phyloP scores from a whole-genome alignment of 148 eudicot species.

The Rheum nobile region DNA sequence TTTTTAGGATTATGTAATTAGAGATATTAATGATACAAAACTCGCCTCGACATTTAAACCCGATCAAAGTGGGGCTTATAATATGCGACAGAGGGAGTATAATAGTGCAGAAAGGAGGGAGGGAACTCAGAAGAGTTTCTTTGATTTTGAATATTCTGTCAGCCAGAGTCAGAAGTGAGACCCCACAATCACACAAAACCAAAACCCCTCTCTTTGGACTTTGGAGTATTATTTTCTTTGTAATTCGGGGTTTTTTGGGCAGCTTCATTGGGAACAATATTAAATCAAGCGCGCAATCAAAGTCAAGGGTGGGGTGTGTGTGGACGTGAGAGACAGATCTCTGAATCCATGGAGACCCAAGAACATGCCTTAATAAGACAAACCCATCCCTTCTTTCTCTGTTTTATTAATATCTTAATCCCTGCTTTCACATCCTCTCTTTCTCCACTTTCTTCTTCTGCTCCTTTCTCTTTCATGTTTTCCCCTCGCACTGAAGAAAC shows the following conservation, averaged over 20 bases:
- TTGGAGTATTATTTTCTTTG: neutral
- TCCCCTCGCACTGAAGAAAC: neutral
- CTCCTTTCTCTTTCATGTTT: neutral
- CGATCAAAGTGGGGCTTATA: no score
- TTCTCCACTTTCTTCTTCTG: neutral
- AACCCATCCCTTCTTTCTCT: neutral
- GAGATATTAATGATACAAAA: no score
- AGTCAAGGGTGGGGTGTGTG: constrained; percentile 9
- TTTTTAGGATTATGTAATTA: no score
- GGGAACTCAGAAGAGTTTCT: neutral
- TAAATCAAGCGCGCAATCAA: neutral
- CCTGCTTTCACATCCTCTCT: neutral
- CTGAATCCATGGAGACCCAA: constrained; percentile 6
- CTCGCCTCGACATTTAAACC: no score
- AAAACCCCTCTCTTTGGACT: neutral
- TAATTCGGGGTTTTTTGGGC: neutral
- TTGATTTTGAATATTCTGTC: constrained; percentile 1
- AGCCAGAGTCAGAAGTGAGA: neutral
- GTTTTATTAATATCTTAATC: neutral
- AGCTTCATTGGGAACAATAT: neutral
- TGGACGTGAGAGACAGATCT: neutral
- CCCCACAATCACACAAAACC: neutral
- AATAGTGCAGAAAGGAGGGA: neutral
- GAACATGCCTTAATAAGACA: constrained; percentile 6
- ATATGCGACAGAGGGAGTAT: neutral